Base-by-base conservation (phyloP, 2,329 filamentous ascomycete species). In the Leptosphaerulina australis region DNA sequence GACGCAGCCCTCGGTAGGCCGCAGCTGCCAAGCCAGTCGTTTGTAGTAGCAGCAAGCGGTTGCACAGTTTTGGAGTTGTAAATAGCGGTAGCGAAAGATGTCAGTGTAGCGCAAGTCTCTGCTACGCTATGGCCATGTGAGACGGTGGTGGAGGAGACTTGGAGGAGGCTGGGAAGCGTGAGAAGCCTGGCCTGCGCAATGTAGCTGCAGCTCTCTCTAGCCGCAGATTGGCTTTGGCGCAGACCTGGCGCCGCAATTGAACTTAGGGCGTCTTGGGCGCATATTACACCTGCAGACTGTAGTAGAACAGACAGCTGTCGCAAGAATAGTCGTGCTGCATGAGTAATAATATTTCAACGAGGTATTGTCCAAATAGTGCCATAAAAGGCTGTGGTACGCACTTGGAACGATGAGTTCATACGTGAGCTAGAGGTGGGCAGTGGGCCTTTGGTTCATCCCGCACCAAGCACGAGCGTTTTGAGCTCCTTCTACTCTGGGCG, bases 151-250 rank as follows among this genome's bases (percentile, higher is more conserved):
- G 39, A 25, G 39, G 29, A 33, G 38, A 17, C 22, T 48, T 24
- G 25, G 49, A 50, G 58, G 56, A 51, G 54, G 56, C 43, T 58
- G 53, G 58, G 55, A 41, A 38, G 44, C 47, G 44, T 51, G 60
- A 49, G 52, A 45, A 55, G 58, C 56, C 61, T 55, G 55, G 60
- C 56, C 61, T 58, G 55, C 59, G 35, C 40, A 40, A 20, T 46
- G 17, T 5, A 29, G 30, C 43, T 44, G 51, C 53, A 53, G 49
- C 48, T 41, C 39, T 41, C 39, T 31, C 39, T 48, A 29, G 48
- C 52, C 52, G 39, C 50, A 22, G 24, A 46, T 48, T 36, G 44
- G 29, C 35, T 39, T 45, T 36, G 44, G 36, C 37, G 26, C 31
- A 30, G 29, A 47, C 25, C 14, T 35, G 39, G 39, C 40, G 31